Conservation (phyloP, 2,329 filamentous ascomycete genomes). For the Exophiala calicioides region DNA sequence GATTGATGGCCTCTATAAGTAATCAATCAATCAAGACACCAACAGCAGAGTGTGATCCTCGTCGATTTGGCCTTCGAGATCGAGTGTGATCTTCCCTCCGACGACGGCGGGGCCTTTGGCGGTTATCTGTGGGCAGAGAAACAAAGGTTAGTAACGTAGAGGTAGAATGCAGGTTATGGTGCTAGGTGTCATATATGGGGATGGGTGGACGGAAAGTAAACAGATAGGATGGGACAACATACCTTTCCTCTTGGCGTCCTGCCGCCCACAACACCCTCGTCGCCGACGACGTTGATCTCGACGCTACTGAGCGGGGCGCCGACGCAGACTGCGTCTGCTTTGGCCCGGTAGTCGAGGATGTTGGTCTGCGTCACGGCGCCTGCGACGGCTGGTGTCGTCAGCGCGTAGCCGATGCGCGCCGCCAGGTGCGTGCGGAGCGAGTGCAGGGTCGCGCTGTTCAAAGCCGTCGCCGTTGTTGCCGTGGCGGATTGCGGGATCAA, state of each 20-base stretch:
- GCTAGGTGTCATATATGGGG: background rate
- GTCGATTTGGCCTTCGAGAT: slow-evolving; percentile 21
- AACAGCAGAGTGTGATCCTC: slow-evolving; percentile 25
- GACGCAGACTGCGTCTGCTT: slow-evolving; percentile 57
- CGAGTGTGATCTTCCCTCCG: slow-evolving; percentile 21
- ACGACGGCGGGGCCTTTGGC: slow-evolving; percentile 29
- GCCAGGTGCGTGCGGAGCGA: slow-evolving; percentile 80
- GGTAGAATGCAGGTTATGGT: background rate
- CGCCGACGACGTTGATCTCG: slow-evolving; percentile 65
- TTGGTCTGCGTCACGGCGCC: slow-evolving; percentile 86
- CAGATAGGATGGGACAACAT: slow-evolving; percentile 35
- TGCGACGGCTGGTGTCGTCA: slow-evolving; percentile 79
- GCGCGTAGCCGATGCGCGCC: slow-evolving; percentile 78
- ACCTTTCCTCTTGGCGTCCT: slow-evolving; percentile 63
- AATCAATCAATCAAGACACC: slow-evolving; percentile 1
- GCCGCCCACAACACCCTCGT: slow-evolving; percentile 36
- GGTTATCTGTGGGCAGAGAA: slow-evolving; percentile 14
- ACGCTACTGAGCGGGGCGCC: slow-evolving; percentile 77
- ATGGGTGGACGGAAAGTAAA: background rate
- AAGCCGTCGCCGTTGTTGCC: slow-evolving; percentile 57
- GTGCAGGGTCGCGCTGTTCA: slow-evolving; percentile 71
- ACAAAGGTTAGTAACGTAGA: background rate
- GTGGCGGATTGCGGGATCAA: slow-evolving; percentile 75
- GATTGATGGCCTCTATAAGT: no score
- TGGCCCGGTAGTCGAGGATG: slow-evolving; percentile 77